A percentile compares a stretch with the other conserved stretches of the same genome.
These are phyloP conservation scores for Capsella rubella DNA, from an alignment of 441 rosid species.

Conservation along the genomic window DNA sequence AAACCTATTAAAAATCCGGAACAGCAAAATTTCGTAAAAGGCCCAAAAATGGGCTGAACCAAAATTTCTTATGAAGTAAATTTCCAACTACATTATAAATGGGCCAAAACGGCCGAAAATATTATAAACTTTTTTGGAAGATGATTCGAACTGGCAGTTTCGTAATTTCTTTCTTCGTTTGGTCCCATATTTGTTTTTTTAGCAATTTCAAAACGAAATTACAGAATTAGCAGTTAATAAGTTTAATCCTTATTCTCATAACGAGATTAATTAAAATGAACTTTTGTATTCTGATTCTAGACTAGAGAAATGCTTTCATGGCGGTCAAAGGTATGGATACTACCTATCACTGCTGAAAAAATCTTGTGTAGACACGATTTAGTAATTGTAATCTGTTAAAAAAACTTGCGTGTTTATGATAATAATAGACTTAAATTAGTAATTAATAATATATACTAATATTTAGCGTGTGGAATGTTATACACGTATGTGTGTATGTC, in stretches of 20 bases:
- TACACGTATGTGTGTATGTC: conserved; percentile 19
- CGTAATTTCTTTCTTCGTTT: neutral
- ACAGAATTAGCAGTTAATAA: neutral
- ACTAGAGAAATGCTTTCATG: conserved; percentile 9
- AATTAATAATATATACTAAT: neutral
- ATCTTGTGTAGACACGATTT: conserved; percentile 7
- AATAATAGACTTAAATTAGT: conserved; percentile 1
- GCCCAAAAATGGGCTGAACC: neutral
- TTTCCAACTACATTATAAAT: neutral
- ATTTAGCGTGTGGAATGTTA: neutral
- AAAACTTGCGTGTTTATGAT: neutral
- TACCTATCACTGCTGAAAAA: conserved; percentile 12
- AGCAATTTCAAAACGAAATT: neutral
- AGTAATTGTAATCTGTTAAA: neutral
- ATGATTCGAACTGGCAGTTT: neutral
- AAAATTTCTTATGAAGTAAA: neutral
- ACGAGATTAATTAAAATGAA: too few relatives aligned
- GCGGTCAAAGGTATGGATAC: conserved; percentile 12
- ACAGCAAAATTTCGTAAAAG: neutral
- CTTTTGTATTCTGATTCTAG: neutral
- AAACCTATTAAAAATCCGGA: neutral
- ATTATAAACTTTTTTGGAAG: neutral
- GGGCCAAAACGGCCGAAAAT: neutral
- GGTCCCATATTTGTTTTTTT: neutral
- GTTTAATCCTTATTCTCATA: too few relatives aligned